Conservation (phyloP, 2,329 filamentous ascomycete species). For the Ophiostoma sp. region DNA sequence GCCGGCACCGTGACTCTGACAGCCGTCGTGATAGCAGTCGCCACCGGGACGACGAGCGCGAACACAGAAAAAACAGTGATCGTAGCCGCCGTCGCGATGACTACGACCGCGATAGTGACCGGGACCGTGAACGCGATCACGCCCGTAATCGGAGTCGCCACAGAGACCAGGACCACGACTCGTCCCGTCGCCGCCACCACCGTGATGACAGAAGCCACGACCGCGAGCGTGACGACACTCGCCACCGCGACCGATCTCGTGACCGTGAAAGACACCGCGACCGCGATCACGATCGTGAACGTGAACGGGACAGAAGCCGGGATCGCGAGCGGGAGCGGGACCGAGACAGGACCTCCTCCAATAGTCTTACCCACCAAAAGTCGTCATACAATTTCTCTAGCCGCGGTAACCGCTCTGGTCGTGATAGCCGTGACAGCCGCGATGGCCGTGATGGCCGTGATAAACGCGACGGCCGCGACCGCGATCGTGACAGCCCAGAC, state of each 20-base stretch:
- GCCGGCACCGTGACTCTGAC: constrained; percentile 30
- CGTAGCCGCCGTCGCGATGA: constrained; percentile 21
- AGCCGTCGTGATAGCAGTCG: constrained; percentile 28
- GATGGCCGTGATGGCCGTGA: constrained; percentile 15
- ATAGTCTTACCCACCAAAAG: not conserved
- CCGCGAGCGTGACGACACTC: constrained; percentile 30
- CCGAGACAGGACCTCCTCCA: not conserved
- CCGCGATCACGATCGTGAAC: constrained; percentile 26
- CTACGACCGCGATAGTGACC: constrained; percentile 30
- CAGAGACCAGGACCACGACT: constrained; percentile 9
- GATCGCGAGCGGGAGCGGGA: constrained; percentile 32
- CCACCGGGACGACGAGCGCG: constrained; percentile 36
- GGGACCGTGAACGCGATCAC: constrained; percentile 31
- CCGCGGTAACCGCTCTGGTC: constrained; percentile 19
- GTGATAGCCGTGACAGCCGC: constrained; percentile 11
- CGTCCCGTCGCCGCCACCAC: constrained; percentile 7
- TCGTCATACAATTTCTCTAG: not conserved
- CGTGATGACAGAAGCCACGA: constrained; percentile 24
- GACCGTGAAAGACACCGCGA: constrained; percentile 31
- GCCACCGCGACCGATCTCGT: constrained; percentile 29
- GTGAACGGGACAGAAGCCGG: constrained; percentile 30
- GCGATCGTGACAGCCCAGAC: not conserved
- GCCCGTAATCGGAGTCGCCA: constrained; percentile 24
- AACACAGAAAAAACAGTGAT: constrained; percentile 37
- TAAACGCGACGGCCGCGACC: not conserved